Base-by-base conservation (phyloP, 2,329 filamentous ascomycete species). In the Fusarium stilboides region DNA sequence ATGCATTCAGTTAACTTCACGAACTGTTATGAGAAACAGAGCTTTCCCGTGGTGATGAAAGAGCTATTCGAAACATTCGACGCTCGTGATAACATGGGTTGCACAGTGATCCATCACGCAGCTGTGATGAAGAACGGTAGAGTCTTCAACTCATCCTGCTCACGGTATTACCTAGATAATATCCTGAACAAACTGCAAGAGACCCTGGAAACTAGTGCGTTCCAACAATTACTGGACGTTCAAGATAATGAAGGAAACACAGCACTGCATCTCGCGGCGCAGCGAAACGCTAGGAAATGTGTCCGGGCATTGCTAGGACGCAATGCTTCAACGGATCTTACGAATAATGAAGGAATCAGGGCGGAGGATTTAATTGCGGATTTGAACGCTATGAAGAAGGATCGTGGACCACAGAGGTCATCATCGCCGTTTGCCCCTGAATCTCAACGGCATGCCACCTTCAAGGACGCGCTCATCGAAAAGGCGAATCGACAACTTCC, bases 1-100 rank as follows among this genome's bases (percentile, higher is more conserved):
- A 98, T 99, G 89, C 91, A 94, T 43, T 92, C 94, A 8, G 94
- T 98, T 57, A 89, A 97, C 77, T 99, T 98, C 79, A 98, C 95
- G 45, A 99, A 99, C 79, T 97, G 96, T 78, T 96, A 91, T 78
- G 96, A 98, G 78, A 97, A 96, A 81, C 89, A 94, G 71, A 94
- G 93, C 1, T 98, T 98, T 81, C 92, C 94, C 0, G 87, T 87
- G 22, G 90, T 99, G 57, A 89, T 97, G 73, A 92, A 92, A 70
- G 89, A 97, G 68, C 87, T 99, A 6, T 89, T 94, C 52, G 88
- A 91, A 37, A 98, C 95, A 1, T 89, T 97, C 39, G 90, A 91
- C 54, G 89, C 89, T 62, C 87, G 92, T 22, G 96, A 99, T 77
- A 90, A 89, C 78, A 91, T 91, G 51, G 92, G 93, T 14, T 92